Percentiles rank a stretch among this genome's conserved stretches.
These are phyloP conservation scores for Batrachochytrium dendrobatidis DNA, from an alignment of 371 early-diverging fungal genomes.

Conservation along the genomic window DNA sequence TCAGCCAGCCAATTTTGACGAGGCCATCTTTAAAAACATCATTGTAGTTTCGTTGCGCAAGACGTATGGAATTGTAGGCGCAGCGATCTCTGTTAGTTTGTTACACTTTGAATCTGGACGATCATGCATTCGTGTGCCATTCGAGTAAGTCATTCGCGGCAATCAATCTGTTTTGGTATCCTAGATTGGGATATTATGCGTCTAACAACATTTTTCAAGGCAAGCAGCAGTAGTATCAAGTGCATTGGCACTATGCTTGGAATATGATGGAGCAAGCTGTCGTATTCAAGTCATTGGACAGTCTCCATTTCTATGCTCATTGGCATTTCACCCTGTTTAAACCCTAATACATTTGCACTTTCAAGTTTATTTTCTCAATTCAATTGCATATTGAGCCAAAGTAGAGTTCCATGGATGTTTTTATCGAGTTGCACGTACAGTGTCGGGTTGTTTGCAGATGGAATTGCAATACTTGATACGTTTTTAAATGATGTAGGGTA, in stretches of 20 bases:
- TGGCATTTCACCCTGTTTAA: too few relatives aligned
- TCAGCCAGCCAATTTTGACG: neutral
- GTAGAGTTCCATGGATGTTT: neutral
- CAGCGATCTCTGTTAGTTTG: neutral
- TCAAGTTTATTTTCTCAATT: too few relatives aligned
- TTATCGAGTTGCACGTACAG: neutral
- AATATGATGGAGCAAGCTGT: neutral
- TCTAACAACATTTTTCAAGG: neutral
- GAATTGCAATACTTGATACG: neutral
- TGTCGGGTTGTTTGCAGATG: neutral
- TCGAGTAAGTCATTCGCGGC: neutral
- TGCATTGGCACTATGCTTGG: neutral
- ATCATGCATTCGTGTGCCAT: neutral
- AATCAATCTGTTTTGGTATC: neutral
- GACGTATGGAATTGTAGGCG: conserved; percentile 5
- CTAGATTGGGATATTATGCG: neutral
- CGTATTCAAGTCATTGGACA: neutral
- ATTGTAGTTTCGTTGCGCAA: neutral
- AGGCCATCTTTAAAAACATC: neutral
- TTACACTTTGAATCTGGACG: neutral
- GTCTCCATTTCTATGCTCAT: conserved; percentile 5
- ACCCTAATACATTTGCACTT: too few relatives aligned
- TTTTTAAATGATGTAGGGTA: conserved; percentile 65
- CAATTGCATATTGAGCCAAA: too few relatives aligned
- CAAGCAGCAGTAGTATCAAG: neutral